Evolutionary conservation across 441 rosid genomes (phyloP).

Genomic region (Hura crepitans): DNA sequence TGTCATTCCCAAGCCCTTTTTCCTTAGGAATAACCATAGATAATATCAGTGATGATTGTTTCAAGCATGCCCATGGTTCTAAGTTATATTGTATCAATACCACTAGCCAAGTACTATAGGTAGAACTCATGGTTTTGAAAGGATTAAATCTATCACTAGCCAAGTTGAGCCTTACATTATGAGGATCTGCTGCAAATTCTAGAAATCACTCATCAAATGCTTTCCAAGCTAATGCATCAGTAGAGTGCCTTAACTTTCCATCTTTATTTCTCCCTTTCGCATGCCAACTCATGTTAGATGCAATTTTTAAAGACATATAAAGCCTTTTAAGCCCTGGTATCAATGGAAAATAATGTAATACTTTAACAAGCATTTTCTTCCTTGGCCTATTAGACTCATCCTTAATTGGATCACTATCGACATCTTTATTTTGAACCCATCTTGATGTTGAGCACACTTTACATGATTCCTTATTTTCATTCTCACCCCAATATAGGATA

Average conservation of each 20-base stretch:
- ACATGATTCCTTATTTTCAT: background rate
- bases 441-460: too few relatives aligned
- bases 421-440: too few relatives aligned
- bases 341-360: background rate
- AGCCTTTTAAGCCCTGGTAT: background rate
- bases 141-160: conserved; percentile 1
- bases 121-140: background rate
- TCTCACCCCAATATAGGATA: background rate
- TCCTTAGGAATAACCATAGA: background rate
- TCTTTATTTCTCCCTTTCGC: background rate
- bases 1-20: background rate
- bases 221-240: background rate
- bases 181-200: background rate
- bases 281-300: background rate
- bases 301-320: background rate
- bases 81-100: background rate
- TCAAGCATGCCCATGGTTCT: background rate
- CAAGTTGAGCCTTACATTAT: background rate
- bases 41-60: background rate
- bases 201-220: background rate
- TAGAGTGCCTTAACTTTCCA: background rate
- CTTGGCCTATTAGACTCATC: background rate
- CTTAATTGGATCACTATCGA: background rate
- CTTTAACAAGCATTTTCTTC: background rate
- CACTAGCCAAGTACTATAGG: background rate